Percentiles rank a stretch among this genome's conserved stretches.
These are phyloP conservation scores for Powellomyces hirtus DNA, from an alignment of 192 early-diverging fungal species.

Conservation along the genomic window DNA sequence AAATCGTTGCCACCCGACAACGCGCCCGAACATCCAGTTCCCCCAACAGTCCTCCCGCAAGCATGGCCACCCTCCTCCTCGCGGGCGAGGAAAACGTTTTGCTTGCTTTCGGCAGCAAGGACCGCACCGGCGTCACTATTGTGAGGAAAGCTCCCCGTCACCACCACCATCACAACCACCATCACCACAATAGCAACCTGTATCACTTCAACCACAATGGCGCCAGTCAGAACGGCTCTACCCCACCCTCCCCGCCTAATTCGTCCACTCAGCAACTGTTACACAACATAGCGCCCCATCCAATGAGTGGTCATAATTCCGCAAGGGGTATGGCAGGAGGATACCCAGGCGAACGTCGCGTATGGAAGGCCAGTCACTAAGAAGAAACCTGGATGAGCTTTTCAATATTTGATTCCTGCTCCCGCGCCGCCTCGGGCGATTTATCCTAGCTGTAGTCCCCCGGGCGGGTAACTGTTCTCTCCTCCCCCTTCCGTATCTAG, in stretches of 20 bases:
- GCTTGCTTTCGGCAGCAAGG: slow-evolving; percentile 49
- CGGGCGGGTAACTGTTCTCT: no score
- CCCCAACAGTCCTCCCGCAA: neutral
- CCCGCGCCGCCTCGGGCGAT: no score
- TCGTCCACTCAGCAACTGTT: neutral
- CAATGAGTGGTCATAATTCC: no score
- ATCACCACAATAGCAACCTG: neutral
- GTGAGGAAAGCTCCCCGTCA: slow-evolving; percentile 49
- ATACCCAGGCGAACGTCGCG: slow-evolving; percentile 1
- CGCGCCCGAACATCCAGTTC: neutral
- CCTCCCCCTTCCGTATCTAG: no score
- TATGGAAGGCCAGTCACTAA: neutral
- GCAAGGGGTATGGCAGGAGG: neutral
- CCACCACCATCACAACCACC: neutral
- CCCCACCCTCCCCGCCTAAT: neutral
- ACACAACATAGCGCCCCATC: no score
- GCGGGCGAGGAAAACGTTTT: slow-evolving; percentile 62
- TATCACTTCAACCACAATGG: neutral
- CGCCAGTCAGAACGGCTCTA: neutral
- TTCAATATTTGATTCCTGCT: no score
- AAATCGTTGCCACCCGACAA: slow-evolving; percentile 46
- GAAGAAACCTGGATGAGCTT: no score
- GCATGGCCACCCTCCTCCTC: slow-evolving; percentile 11
- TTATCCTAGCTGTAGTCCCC: no score
- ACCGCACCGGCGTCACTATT: slow-evolving; percentile 49